A percentile compares a stretch with the other conserved stretches of the same genome.
Conservation (phyloP, 2,329 filamentous ascomycete genomes). For the Chaetothyriales sp. region DNA sequence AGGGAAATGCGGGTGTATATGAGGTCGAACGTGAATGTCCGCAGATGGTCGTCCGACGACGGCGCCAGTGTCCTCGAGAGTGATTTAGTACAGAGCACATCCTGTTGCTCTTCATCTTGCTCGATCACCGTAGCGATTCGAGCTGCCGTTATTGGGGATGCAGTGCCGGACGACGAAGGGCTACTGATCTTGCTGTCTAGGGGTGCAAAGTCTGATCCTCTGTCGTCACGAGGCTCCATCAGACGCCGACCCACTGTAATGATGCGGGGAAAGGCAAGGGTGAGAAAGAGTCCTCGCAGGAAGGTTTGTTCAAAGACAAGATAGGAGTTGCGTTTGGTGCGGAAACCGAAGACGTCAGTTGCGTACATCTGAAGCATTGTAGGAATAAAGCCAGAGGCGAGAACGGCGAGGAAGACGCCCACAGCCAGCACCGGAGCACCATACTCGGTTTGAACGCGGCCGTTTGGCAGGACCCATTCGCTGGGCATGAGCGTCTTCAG, state of each 20-base stretch:
- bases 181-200: constrained; percentile 1
- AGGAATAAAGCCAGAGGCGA: constrained; percentile 52
- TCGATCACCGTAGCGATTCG: constrained; percentile 2
- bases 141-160: neutral
- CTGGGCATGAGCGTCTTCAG: constrained; percentile 47
- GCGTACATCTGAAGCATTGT: constrained; percentile 46
- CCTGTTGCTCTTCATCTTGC: constrained; percentile 9
- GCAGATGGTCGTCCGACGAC: constrained; percentile 24
- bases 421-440: constrained; percentile 49
- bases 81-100: constrained; percentile 19
- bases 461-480: constrained; percentile 36
- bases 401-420: constrained; percentile 52
- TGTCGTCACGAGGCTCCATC: constrained; percentile 1
- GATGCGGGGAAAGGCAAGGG: constrained; percentile 39
- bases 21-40: constrained; percentile 48
- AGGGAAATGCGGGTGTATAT: constrained; percentile 52
- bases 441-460: constrained; percentile 39
- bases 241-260: constrained; percentile 33
- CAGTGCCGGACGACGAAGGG: neutral
- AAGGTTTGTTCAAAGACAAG: constrained; percentile 43
- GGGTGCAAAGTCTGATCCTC: neutral
- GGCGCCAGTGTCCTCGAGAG: neutral
- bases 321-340: constrained; percentile 41
- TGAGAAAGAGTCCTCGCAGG: constrained; percentile 40
- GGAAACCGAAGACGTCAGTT: constrained; percentile 40